These are phyloP conservation scores for Microsporum audouinii DNA, from an alignment of 2,329 filamentous ascomycete species.

Conservation along the genomic window DNA sequence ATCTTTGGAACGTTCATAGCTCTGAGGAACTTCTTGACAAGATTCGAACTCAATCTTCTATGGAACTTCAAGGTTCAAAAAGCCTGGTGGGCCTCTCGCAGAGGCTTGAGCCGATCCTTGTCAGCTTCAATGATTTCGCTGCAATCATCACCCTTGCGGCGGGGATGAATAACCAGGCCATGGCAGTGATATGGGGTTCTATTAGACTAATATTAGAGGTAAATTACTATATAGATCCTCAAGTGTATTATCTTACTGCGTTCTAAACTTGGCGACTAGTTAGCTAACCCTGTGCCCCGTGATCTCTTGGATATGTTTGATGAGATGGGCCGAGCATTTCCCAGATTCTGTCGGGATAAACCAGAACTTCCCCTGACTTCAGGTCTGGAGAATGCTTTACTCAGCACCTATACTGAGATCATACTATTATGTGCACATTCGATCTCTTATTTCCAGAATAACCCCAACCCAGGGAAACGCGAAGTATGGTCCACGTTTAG, in stretches of 20 bases:
- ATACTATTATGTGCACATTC: neutral
- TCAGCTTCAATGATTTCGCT: neutral
- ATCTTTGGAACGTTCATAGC: neutral
- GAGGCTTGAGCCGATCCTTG: neutral
- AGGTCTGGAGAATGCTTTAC: neutral
- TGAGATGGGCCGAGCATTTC: neutral
- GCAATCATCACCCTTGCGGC: neutral
- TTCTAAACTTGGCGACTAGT: neutral
- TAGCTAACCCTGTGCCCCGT: neutral
- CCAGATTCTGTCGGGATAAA: neutral
- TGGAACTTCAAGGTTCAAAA: neutral
- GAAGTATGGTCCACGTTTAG: neutral
- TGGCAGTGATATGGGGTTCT: neutral
- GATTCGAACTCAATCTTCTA: neutral
- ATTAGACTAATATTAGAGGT: neutral
- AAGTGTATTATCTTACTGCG: neutral
- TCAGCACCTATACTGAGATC: neutral
- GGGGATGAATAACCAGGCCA: neutral
- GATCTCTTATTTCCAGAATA: neutral
- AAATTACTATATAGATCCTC: neutral
- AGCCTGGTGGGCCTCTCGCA: neutral
- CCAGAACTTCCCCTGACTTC: neutral
- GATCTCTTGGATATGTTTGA: neutral
- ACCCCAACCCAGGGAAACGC: neutral
- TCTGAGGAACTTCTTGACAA: neutral